Evolutionary conservation across 2,329 filamentous ascomycete genomes (phyloP), one percentile per base, ranked within the genome.

Genomic region (Pseudocercospora musae): DNA sequence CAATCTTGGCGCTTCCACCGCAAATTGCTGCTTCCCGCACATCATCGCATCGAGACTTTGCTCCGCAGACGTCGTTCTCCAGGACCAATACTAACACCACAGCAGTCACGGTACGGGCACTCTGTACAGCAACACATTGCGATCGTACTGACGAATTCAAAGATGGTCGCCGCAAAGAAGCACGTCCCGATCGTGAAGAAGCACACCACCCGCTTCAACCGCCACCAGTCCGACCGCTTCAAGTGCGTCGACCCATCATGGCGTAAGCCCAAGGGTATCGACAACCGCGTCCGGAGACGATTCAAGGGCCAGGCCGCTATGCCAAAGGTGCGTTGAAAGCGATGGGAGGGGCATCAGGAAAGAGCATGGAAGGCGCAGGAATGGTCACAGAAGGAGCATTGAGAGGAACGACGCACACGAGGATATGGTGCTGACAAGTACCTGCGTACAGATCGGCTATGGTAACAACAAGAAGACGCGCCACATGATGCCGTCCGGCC

Each of bases 231-330:
- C 82, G 95, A 98, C 84, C 89, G 89, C 80, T 99, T 96, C 87
- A 96, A 89, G 85, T 89, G 95, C 80, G 89, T 98, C 74, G 89
- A 86, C 78, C 80, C 90, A 73, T 89, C 87, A 87, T 99, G 95
- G 95, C 90, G 95, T 84, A 99, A 98, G 88, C 95, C 95, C 74
- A 99, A 99, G 91, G 95, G 95, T 92, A 99, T 99, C 83, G 95
- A 99, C 85, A 96, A 93, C 86, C 86, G 91, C 78, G 94, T 99
- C 80, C 91, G 95, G 80, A 89, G 95, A 87, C 91, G 95, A 74
- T 99, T 99, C 87, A 92, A 91, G 84, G 92, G 95, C 78, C 91
- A 91, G 84, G 89, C 90, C 82, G 87, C 88, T 78, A 98, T 99
- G 94, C 95, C 95, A 83, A 96, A 92, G 86, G 94, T 97, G 93